These are phyloP conservation scores for Cadophora malorum DNA, from an alignment of 2,329 filamentous ascomycete genomes.

Conservation along the genomic window DNA sequence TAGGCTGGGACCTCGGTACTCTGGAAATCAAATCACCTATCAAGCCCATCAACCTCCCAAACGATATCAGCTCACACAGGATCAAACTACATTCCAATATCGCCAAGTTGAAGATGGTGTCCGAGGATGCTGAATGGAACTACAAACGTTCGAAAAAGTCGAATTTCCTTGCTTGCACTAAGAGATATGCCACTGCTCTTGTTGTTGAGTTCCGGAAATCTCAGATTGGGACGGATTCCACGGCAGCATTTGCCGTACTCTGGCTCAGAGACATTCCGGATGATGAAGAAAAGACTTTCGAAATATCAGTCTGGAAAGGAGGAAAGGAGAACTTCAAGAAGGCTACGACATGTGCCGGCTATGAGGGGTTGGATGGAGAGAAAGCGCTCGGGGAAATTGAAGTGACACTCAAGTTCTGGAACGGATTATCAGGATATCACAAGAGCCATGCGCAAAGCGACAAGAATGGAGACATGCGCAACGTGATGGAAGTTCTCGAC, in stretches of 20 bases:
- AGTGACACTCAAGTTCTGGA: constrained; percentile 64
- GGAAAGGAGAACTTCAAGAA: constrained; percentile 56
- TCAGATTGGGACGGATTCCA: constrained; percentile 58
- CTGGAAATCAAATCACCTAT: constrained; percentile 65
- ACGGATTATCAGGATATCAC: constrained; percentile 56
- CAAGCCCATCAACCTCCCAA: constrained; percentile 52
- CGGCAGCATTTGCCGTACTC: constrained; percentile 66
- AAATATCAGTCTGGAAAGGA: constrained; percentile 70
- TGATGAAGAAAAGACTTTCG: constrained; percentile 65
- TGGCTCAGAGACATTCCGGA: constrained; percentile 75
- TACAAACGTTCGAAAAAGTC: constrained; percentile 53
- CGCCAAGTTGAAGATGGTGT: constrained; percentile 61
- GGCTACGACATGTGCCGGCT: constrained; percentile 52
- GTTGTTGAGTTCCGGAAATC: constrained; percentile 66
- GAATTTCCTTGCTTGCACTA: constrained; percentile 60
- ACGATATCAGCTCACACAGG: constrained; percentile 54
- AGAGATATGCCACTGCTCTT: constrained; percentile 64
- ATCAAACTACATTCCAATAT: constrained; percentile 63
- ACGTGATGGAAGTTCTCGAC: constrained; percentile 70
- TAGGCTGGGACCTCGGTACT: constrained; percentile 77
- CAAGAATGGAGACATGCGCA: constrained; percentile 58
- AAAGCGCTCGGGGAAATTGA: constrained; percentile 62
- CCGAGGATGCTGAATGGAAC: constrained; percentile 56
- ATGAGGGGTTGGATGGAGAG: constrained; percentile 54
- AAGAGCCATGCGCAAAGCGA: constrained; percentile 56